These are phyloP conservation scores for Scenedesmus sp. DNA, from an alignment of 163 green algal species.

Conservation along the genomic window DNA sequence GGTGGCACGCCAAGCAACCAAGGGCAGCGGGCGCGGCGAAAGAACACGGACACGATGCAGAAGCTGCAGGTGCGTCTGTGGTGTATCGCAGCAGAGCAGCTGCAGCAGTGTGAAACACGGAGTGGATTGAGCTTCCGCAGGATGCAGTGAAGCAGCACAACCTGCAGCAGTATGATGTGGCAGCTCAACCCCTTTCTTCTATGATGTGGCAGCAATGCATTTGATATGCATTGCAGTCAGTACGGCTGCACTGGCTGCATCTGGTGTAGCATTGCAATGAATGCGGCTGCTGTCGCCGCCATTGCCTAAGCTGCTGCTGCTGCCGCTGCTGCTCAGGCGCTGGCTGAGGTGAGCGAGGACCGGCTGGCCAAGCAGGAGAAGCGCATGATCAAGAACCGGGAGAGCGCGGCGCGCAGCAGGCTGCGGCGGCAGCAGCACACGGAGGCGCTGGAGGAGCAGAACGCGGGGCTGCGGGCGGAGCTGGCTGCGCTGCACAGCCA, in stretches of 20 bases:
- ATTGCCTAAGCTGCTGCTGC: background rate
- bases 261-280: background rate
- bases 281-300: background rate
- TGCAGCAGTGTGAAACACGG: background rate
- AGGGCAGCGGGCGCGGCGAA: background rate
- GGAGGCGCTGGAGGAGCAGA: conserved; percentile 32
- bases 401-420: conserved; percentile 47
- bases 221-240: background rate
- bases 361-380: conserved; percentile 39
- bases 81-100: background rate
- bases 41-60: conserved; percentile 11
- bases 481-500: background rate
- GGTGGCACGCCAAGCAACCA: background rate
- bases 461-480: conserved; percentile 5
- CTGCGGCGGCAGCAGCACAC: conserved; percentile 42
- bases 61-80: conserved; percentile 18
- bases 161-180: background rate
- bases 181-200: no score
- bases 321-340: conserved; percentile 11
- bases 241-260: background rate
- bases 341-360: conserved; percentile 39
- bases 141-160: no score
- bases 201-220: background rate
- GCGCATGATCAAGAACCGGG: conserved; percentile 47
- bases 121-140: no score